A percentile compares a stretch with the other conserved stretches of the same genome.
Evolutionary conservation across 345 rosid genomes (phyloP).

Genomic region (Murraya koenigii): DNA sequence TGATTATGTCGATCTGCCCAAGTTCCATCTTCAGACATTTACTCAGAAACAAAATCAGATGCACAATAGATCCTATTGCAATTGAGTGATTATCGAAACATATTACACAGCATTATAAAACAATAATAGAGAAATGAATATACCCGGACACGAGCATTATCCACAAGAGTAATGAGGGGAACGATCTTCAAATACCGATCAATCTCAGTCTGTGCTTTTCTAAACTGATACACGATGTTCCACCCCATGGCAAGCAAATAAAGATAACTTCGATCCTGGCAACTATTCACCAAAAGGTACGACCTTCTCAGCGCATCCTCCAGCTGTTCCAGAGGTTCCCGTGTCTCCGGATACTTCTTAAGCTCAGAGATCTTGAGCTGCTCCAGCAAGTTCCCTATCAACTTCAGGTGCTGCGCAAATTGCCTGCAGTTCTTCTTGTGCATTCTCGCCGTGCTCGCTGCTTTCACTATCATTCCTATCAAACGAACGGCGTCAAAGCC

Average conservation of each 20-base stretch:
- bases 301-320: conserved; percentile 92
- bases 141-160: conserved; percentile 94
- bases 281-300: conserved; percentile 75
- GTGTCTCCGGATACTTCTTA: conserved; percentile 87
- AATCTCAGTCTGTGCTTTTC: conserved; percentile 93
- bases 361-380: conserved; percentile 90
- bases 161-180: conserved; percentile 93
- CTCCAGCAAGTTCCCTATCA: conserved; percentile 84
- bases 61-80: neutral
- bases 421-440: conserved; percentile 95
- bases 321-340: conserved; percentile 96
- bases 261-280: conserved; percentile 89
- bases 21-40: neutral
- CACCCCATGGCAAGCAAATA: conserved; percentile 98
- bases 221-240: conserved; percentile 96
- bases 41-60: neutral
- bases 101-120: neutral
- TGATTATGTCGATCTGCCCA: neutral
- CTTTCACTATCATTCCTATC: conserved; percentile 78
- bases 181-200: conserved; percentile 87
- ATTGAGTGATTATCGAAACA: neutral
- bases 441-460: conserved; percentile 87
- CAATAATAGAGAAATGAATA: conserved; percentile 21
- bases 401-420: conserved; percentile 87
- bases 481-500: conserved; percentile 84